Conservation (phyloP, 352 stramenopile species). For the Phytophthora litchii region DNA sequence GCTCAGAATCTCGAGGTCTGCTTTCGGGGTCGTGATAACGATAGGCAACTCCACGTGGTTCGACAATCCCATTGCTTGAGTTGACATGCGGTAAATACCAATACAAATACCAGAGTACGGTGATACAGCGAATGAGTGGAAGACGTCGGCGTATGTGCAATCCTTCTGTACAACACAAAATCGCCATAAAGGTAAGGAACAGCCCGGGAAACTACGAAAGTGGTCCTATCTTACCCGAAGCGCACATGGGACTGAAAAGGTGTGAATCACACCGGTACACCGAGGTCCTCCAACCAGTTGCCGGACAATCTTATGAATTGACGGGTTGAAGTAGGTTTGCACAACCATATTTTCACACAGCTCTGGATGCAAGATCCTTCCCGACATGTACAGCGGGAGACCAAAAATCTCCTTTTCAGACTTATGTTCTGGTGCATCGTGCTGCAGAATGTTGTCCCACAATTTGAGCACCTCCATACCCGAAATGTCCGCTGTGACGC, state of each 20-base stretch:
- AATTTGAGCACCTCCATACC: constrained; percentile 48
- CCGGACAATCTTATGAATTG: constrained; percentile 85
- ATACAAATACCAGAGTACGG: constrained; percentile 72
- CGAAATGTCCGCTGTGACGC: constrained; percentile 17
- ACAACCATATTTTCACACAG: constrained; percentile 88
- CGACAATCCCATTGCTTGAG: constrained; percentile 45
- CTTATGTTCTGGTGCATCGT: constrained; percentile 63
- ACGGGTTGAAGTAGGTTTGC: constrained; percentile 85
- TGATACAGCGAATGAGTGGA: constrained; percentile 62
- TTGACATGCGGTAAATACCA: constrained; percentile 75
- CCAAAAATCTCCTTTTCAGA: constrained; percentile 81
- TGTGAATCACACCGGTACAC: constrained; percentile 79
- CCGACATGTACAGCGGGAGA: constrained; percentile 86
- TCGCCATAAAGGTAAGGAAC: background rate
- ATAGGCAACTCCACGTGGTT: constrained; percentile 67
- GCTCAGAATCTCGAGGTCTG: constrained; percentile 51
- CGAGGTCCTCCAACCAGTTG: constrained; percentile 78
- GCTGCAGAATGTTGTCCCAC: constrained; percentile 74
- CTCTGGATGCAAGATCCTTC: constrained; percentile 77
- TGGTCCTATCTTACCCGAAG: constrained; percentile 43
- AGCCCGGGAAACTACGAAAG: too few relatives aligned
- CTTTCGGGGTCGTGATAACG: constrained; percentile 73
- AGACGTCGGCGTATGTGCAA: constrained; percentile 67
- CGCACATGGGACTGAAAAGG: constrained; percentile 48
- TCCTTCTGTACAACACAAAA: constrained; percentile 25